Evolutionary conservation across 2,329 filamentous ascomycete genomes (phyloP).

Genomic region (Cadophora gregata): DNA sequence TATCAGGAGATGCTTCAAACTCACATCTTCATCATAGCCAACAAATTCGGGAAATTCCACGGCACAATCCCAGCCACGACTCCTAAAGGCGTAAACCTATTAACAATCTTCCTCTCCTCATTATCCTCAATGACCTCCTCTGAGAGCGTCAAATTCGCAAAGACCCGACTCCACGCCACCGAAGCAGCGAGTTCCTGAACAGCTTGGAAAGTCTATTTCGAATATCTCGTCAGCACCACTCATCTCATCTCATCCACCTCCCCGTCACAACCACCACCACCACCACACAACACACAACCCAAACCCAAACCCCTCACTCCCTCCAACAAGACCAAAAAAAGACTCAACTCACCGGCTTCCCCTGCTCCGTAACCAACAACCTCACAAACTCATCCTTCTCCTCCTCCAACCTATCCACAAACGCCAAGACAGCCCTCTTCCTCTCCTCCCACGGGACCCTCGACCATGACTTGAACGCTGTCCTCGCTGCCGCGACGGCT

Average conservation of each 20-base stretch:
- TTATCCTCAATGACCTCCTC: constrained; percentile 33
- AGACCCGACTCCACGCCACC: neutral
- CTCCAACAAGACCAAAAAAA: neutral
- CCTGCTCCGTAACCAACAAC: constrained; percentile 55
- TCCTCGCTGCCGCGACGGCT: constrained; percentile 43
- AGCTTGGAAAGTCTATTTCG: neutral
- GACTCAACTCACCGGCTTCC: constrained; percentile 55
- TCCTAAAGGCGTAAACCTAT: constrained; percentile 54
- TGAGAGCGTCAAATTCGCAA: constrained; percentile 10
- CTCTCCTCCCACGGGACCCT: constrained; percentile 52
- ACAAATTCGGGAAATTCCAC: constrained; percentile 62
- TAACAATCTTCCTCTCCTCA: constrained; percentile 46
- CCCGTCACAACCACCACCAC: neutral
- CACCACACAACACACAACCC: no score
- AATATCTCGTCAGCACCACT: neutral
- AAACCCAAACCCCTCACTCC: no score
- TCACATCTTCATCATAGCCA: constrained; percentile 56
- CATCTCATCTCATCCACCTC: no score
- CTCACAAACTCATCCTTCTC: constrained; percentile 51
- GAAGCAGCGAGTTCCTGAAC: neutral
- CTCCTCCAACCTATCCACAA: constrained; percentile 22
- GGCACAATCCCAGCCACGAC: constrained; percentile 62
- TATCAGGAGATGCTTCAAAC: neutral
- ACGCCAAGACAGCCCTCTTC: constrained; percentile 46
- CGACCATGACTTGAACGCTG: constrained; percentile 55